Evolutionary conservation across 768 basidiomycete species (phyloP).

Genomic region (Udeniomyces megalosporus): DNA sequence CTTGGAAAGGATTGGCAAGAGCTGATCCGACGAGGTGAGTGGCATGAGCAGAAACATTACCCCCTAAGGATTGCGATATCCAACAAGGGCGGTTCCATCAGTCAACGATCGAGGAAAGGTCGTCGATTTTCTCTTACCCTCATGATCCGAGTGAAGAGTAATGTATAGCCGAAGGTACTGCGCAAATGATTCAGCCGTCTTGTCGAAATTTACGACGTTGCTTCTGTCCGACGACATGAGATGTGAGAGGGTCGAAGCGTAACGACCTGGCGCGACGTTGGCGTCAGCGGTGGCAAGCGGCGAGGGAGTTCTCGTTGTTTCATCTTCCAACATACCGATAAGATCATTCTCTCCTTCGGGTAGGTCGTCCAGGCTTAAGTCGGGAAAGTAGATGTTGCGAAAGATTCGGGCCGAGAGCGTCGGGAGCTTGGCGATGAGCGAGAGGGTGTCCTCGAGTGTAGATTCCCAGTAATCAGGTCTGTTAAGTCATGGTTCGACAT

Average conservation of each 20-base stretch:
- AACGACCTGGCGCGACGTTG: not conserved
- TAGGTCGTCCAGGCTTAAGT: conserved; percentile 37
- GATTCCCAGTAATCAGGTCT: conserved; percentile 4
- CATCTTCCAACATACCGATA: not conserved
- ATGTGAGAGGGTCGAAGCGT: not conserved
- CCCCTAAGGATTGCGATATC: no score
- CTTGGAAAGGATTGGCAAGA: conserved; percentile 82
- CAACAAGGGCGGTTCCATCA: no score
- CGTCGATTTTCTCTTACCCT: conserved; percentile 42
- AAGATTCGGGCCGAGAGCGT: conserved; percentile 63
- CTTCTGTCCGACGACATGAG: conserved; percentile 3
- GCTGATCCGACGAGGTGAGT: conserved; percentile 58
- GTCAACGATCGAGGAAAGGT: not conserved
- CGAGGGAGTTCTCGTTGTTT: no score
- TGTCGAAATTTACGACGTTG: not conserved
- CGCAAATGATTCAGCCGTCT: not conserved
- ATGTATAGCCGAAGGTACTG: conserved; percentile 8
- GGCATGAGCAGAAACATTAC: conserved; percentile 12
- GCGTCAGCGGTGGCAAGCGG: no score
- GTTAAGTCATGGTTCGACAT: no score
- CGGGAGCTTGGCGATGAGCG: conserved; percentile 81
- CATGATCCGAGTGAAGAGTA: conserved; percentile 93
- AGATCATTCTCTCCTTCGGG: conserved; percentile 33
- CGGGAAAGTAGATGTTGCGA: conserved; percentile 44
- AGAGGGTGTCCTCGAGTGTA: conserved; percentile 48